Conservation (phyloP, 2,329 filamentous ascomycete genomes). For the Aspergillus texensis region DNA sequence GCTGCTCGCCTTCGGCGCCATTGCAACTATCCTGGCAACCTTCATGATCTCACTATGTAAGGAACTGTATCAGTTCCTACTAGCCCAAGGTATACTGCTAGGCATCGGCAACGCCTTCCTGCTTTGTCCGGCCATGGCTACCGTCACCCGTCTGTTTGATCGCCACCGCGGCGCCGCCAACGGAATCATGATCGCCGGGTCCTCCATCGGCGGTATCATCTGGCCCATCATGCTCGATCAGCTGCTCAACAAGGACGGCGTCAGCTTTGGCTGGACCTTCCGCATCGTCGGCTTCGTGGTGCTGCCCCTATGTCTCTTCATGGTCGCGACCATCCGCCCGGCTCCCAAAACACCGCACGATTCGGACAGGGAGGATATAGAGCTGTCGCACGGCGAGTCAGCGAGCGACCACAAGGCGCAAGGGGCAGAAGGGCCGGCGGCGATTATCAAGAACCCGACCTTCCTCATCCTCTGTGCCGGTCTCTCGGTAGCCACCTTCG, state of each 20-base stretch:
- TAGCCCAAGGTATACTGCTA: neutral
- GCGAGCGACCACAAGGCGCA: neutral
- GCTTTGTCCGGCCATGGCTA: neutral
- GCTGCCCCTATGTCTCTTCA: slow-evolving; percentile 31
- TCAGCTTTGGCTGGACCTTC: slow-evolving; percentile 42
- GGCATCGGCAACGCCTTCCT: neutral
- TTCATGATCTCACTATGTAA: neutral
- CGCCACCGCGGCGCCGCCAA: neutral
- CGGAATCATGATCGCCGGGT: slow-evolving; percentile 22
- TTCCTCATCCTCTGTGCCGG: neutral
- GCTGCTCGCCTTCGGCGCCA: neutral
- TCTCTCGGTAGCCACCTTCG: neutral
- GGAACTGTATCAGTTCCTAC: neutral
- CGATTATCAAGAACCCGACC: neutral
- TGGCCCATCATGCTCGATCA: slow-evolving; percentile 38
- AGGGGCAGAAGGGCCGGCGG: neutral
- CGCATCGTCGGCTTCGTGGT: slow-evolving; percentile 45
- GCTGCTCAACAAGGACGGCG: slow-evolving; percentile 26
- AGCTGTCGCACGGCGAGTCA: neutral
- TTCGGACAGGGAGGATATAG: neutral
- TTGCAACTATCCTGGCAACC: neutral
- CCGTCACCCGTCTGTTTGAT: neutral
- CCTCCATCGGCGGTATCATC: slow-evolving; percentile 38
- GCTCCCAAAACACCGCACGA: neutral
- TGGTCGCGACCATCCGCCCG: neutral